phyloP scores from a whole-genome alignment of 768 basidiomycete genomes.

The Pleurotus tuoliensis region DNA sequence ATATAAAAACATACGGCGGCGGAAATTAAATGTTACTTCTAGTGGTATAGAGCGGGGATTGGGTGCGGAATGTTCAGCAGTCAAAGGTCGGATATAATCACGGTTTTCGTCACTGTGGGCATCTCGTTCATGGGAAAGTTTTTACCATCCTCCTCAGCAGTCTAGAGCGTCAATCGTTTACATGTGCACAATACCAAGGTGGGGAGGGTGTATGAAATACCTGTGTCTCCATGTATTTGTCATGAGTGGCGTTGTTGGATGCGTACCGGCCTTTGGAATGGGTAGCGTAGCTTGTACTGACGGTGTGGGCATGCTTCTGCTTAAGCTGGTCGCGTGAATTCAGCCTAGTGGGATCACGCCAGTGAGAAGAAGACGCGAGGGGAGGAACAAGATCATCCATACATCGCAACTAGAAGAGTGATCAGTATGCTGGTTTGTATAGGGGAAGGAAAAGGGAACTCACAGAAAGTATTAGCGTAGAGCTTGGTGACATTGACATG shows the following conservation, averaged over 20 bases:
- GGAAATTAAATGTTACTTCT: background rate
- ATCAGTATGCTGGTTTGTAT: background rate
- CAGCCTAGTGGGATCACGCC: constrained; percentile 12
- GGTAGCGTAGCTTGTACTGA: background rate
- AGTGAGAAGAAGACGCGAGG: background rate
- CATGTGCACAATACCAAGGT: background rate
- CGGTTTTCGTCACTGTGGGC: constrained; percentile 5
- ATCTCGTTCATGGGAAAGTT: background rate
- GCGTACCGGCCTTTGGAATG: background rate
- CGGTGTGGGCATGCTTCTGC: constrained; percentile 12
- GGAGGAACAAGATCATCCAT: constrained; percentile 4
- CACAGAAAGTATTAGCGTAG: constrained; percentile 48
- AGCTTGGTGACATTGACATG: constrained; percentile 46
- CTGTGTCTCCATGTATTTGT: constrained; percentile 8
- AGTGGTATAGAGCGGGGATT: background rate
- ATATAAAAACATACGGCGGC: background rate
- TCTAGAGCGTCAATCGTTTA: background rate
- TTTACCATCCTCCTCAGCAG: background rate
- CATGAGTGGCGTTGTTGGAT: constrained; percentile 1
- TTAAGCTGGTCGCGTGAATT: constrained; percentile 19
- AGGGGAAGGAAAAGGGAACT: constrained; percentile 22
- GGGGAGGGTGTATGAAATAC: background rate
- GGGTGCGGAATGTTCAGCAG: background rate
- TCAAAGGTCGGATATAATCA: background rate
- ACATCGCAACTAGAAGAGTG: constrained; percentile 30